phyloP scores from a whole-genome alignment of 176 grass and related monocot species.

The Typha latifolia region DNA sequence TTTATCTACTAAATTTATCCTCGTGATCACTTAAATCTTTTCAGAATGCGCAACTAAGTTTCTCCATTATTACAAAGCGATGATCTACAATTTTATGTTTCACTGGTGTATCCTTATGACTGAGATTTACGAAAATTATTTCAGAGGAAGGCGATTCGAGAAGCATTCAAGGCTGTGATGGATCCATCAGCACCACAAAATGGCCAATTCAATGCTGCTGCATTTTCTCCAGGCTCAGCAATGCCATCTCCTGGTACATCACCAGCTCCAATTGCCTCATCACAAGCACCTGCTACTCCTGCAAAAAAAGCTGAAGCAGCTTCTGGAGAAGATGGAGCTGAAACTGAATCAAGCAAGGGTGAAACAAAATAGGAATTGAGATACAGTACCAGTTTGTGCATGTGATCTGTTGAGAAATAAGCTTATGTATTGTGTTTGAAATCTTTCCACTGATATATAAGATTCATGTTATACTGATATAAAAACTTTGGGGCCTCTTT shows the following conservation, averaged over 20 bases:
- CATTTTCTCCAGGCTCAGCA: neutral
- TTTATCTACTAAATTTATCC: no score
- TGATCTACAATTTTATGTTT: neutral
- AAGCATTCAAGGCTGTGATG: slow-evolving; percentile 3
- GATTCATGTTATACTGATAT: no score
- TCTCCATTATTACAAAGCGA: neutral
- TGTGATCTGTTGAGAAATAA: no score
- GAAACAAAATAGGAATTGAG: neutral
- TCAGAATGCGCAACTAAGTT: no score
- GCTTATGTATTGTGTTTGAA: no score
- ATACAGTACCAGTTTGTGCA: no score
- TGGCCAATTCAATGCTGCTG: neutral
- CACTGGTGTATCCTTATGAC: neutral
- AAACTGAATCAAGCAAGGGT: neutral
- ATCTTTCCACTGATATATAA: no score
- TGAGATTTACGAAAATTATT: neutral
- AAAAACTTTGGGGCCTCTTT: no score
- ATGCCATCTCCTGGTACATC: neutral
- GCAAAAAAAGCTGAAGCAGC: neutral
- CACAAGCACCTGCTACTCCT: neutral
- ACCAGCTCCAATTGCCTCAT: neutral
- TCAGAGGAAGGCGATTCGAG: slow-evolving; percentile 1
- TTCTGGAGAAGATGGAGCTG: neutral
- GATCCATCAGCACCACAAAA: neutral
- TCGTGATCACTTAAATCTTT: no score